Conservation (phyloP, 176 grass and related monocot species). For the Rhipidocladum racemiflorum region DNA sequence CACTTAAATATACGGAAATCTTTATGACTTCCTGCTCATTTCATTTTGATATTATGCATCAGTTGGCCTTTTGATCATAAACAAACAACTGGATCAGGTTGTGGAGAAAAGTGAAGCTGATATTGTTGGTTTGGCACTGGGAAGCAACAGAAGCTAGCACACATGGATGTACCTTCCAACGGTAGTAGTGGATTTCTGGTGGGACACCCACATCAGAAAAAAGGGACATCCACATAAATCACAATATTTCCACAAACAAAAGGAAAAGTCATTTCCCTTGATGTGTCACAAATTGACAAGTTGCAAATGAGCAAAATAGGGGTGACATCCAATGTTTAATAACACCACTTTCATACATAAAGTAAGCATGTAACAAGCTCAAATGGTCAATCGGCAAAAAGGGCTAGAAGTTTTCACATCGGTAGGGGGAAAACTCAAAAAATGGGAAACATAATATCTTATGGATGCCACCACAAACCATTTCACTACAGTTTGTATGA, state of each 20-base stretch:
- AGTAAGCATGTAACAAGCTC: neutral
- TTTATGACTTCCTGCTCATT: neutral
- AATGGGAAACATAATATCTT: neutral
- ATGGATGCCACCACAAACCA: neutral
- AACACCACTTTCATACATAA: neutral
- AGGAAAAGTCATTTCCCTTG: neutral
- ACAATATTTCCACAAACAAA: neutral
- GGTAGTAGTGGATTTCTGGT: constrained; percentile 2
- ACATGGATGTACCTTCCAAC: constrained; percentile 1
- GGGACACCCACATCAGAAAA: constrained; percentile 26
- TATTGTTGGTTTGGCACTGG: neutral
- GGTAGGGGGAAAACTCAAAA: neutral
- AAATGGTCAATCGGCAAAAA: neutral
- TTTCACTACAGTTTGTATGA: neutral
- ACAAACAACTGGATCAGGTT: neutral
- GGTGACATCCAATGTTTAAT: neutral
- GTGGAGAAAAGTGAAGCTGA: neutral
- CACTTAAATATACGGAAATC: constrained; percentile 7
- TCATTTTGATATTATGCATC: neutral
- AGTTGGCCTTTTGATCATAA: neutral
- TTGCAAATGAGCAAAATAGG: neutral
- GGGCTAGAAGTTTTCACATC: neutral
- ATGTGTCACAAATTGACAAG: neutral
- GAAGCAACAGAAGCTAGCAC: constrained; percentile 16
- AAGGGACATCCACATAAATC: neutral